Conservation (phyloP, 2,329 filamentous ascomycete species). For the Metarhizium humberi region DNA sequence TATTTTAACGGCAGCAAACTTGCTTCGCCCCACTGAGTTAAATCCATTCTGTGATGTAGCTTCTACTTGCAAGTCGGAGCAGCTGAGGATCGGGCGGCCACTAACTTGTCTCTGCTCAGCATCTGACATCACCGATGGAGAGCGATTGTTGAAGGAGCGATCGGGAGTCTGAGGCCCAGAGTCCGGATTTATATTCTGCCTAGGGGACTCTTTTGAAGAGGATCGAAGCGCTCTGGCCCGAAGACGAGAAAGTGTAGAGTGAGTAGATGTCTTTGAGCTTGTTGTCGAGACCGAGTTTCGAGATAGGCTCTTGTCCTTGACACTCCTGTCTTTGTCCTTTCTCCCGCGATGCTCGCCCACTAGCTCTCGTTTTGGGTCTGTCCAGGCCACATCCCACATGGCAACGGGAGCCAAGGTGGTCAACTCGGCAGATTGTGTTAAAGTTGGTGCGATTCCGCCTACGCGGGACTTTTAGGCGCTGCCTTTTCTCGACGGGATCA, state of each 20-base stretch:
- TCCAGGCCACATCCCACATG: conserved; percentile 54
- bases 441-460: background rate
- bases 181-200: background rate
- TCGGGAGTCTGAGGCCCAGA: background rate
- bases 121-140: conserved; percentile 3
- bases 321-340: conserved; percentile 28
- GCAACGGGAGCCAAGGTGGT: conserved; percentile 4
- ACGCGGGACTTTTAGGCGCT: background rate
- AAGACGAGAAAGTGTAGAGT: conserved; percentile 18
- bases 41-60: background rate
- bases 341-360: conserved; percentile 42
- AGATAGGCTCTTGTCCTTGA: conserved; percentile 2
- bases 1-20: background rate
- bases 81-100: background rate
- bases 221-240: conserved; percentile 11
- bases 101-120: background rate
- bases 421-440: background rate
- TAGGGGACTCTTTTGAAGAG: conserved; percentile 3
- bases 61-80: background rate
- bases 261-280: conserved; percentile 4
- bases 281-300: conserved; percentile 7
- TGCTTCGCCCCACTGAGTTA: background rate
- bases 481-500: background rate
- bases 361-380: conserved; percentile 42
- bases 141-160: background rate